Conservation (phyloP, 495 filamentous ascomycete species). For the Xylaria nigripes region DNA sequence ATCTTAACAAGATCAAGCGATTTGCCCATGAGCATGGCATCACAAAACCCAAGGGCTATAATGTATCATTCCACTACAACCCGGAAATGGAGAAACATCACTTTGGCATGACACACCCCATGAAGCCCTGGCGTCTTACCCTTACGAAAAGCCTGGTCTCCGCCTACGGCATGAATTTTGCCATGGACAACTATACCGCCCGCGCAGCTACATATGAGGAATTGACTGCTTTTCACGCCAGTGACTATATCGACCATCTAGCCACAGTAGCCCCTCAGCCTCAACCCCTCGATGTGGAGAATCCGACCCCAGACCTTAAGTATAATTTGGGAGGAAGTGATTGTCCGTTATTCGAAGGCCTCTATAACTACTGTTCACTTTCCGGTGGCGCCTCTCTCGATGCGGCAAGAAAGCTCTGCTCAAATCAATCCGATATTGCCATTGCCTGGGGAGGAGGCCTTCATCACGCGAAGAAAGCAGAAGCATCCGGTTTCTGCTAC, state of each 20-base stretch:
- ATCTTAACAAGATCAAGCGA: conserved; percentile 55
- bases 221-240: conserved; percentile 74
- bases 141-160: conserved; percentile 90
- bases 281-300: conserved; percentile 42
- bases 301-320: conserved; percentile 42
- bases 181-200: conserved; percentile 86
- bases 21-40: conserved; percentile 68
- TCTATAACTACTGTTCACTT: conserved; percentile 90
- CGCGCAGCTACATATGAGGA: conserved; percentile 80
- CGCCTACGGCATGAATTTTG: conserved; percentile 87
- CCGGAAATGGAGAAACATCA: conserved; percentile 93
- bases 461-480: conserved; percentile 94
- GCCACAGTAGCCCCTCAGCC: conserved; percentile 43
- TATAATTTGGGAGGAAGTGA: conserved; percentile 87
- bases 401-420: conserved; percentile 81
- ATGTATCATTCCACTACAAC: conserved; percentile 94
- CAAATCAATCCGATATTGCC: conserved; percentile 83
- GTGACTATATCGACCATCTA: conserved; percentile 86
- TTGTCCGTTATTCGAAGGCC: conserved; percentile 92
- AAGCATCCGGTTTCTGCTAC: conserved; percentile 95
- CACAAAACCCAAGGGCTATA: conserved; percentile 68
- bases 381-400: conserved; percentile 86
- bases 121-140: conserved; percentile 97
- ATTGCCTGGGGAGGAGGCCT: conserved; percentile 99
- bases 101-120: conserved; percentile 90